Conservation (phyloP, 805 yeast genomes). For the Brettanomyces custersianus region DNA sequence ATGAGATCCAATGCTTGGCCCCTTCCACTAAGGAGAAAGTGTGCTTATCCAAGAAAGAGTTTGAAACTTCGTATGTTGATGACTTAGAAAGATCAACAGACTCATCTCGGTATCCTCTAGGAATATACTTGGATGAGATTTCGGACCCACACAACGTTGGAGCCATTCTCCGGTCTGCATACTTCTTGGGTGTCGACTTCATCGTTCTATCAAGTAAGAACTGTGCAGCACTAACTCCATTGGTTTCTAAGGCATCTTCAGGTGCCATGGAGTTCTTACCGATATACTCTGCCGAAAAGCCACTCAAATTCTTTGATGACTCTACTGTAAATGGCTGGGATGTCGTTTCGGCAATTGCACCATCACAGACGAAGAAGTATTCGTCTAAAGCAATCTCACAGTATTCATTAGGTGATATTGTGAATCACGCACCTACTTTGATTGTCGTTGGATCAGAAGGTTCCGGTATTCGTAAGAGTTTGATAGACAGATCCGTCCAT, state of each 20-base stretch:
- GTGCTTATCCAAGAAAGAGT: slow-evolving; percentile 1
- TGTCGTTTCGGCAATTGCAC: slow-evolving; percentile 52
- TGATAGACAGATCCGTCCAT: slow-evolving; percentile 49
- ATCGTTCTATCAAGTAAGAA: slow-evolving; percentile 60
- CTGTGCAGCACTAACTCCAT: slow-evolving; percentile 69
- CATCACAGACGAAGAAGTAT: slow-evolving; percentile 22
- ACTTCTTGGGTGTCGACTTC: slow-evolving; percentile 76
- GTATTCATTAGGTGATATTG: slow-evolving; percentile 34
- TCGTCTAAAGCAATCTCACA: slow-evolving; percentile 12
- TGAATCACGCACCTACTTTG: slow-evolving; percentile 48
- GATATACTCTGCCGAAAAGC: slow-evolving; percentile 47
- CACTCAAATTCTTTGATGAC: slow-evolving; percentile 52
- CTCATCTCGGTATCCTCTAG: slow-evolving; percentile 45
- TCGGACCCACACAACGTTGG: slow-evolving; percentile 87
- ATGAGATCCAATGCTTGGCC: slow-evolving; percentile 15
- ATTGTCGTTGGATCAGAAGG: slow-evolving; percentile 84
- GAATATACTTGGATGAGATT: slow-evolving; percentile 67
- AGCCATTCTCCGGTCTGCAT: slow-evolving; percentile 71
- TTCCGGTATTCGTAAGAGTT: slow-evolving; percentile 62
- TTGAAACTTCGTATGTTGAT: not conserved
- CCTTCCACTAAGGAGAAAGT: slow-evolving; percentile 2
- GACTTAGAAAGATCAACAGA: slow-evolving; percentile 3
- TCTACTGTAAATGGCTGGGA: slow-evolving; percentile 59
- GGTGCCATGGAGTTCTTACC: slow-evolving; percentile 77
- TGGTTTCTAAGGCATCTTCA: slow-evolving; percentile 70